Base-by-base conservation (phyloP, 2,329 filamentous ascomycete species). In the Fusarium circinatum region DNA sequence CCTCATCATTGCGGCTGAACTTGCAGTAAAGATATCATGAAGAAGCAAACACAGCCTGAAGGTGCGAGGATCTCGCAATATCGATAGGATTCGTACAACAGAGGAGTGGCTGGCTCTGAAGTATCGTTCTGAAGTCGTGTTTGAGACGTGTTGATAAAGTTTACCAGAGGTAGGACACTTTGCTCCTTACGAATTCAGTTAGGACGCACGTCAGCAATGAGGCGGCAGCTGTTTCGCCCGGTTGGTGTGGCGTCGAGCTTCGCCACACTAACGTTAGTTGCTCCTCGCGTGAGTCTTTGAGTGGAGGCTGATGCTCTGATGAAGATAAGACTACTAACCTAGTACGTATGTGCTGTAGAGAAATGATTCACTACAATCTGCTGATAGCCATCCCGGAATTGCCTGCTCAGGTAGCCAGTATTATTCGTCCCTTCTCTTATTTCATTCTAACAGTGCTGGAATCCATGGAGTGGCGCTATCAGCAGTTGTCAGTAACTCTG, bases 1-100 rank as follows among this genome's bases (percentile, higher is more conserved):
- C 86, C 86, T 89, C 88, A 90, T 90, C 82, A 83, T 88, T 83
- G 83, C 80, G 81, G 78, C 74, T 76, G 72, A 68, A 77, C 62
- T 71, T 66, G 71, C 75, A 64, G 71, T 68, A 78, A 77, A 76
- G 74, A 74, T 78, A 80, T 84, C 85, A 86, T 87, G 81, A 87
- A 88, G 80, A 51, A 73, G 63, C 28, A 54, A 59, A 59, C 32
- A 42, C 57, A 66, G 57, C 56, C 60, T 52, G 62, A 24, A 45
- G 64, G 52, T 30, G 62, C 36, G 58, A 71, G 48, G 24, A 62
- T 74, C 28, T 61, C 57, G 70, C 49, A 55, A 38, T 28, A 39
- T 62, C 47, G 45, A 39, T 34, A 38, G 32, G 14, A 41, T 54
- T 63, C 24, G 68, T 47, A 51, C 41, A 61, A 38, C 26, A 56